These are phyloP conservation scores for Colletotrichum higginsianum DNA, from an alignment of 2,329 filamentous ascomycete species.

Conservation along the genomic window DNA sequence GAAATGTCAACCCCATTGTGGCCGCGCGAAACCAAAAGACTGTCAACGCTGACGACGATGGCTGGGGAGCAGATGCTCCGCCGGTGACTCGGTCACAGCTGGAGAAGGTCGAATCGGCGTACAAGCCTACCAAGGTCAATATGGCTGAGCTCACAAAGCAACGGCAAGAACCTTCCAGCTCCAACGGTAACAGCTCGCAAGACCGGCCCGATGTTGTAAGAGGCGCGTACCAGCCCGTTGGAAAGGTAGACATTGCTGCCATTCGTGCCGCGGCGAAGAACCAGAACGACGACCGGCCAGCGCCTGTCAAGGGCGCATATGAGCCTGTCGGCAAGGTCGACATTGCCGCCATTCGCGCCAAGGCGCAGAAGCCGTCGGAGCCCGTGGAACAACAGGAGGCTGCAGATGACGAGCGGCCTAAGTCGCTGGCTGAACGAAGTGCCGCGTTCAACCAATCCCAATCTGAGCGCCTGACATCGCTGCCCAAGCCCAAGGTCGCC, in stretches of 20 bases:
- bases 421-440: conserved; percentile 81
- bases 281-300: conserved; percentile 83
- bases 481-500: conserved; percentile 95
- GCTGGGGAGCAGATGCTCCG: conserved; percentile 97
- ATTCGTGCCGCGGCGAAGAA: conserved; percentile 83
- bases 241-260: conserved; percentile 97
- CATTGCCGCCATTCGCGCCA: conserved; percentile 92
- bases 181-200: conserved; percentile 52
- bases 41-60: conserved; percentile 81
- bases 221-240: conserved; percentile 92
- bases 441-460: conserved; percentile 77
- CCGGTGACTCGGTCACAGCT: conserved; percentile 87
- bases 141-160: conserved; percentile 87
- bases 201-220: conserved; percentile 78
- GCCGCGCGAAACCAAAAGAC: conserved; percentile 74
- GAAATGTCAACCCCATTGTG: conserved; percentile 77
- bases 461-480: conserved; percentile 84
- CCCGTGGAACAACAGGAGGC: conserved; percentile 51
- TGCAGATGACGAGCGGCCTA: conserved; percentile 55
- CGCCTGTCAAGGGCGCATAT: conserved; percentile 91
- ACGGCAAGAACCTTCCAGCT: conserved; percentile 76
- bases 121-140: conserved; percentile 96
- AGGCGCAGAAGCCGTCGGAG: conserved; percentile 75
- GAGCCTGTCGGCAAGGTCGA: conserved; percentile 97
- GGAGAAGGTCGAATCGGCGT: conserved; percentile 92